A percentile compares a stretch with the other conserved stretches of the same genome.
phyloP scores from a whole-genome alignment of 805 yeast genomes.

The Candida vaughaniae region DNA sequence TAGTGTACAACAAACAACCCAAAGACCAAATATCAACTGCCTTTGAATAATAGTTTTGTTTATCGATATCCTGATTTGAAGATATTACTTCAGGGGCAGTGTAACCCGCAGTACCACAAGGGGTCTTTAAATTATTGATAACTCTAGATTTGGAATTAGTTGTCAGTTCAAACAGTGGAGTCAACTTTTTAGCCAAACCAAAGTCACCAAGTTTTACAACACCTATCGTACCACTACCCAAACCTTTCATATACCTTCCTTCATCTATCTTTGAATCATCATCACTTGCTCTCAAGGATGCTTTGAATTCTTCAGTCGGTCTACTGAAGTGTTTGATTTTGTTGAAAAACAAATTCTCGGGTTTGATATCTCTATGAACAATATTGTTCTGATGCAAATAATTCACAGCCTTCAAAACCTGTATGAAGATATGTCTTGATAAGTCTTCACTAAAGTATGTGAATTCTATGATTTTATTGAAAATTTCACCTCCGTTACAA shows the following conservation, averaged over 20 bases:
- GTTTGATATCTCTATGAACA: constrained; percentile 82
- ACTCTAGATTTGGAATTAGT: constrained; percentile 14
- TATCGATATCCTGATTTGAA: constrained; percentile 21
- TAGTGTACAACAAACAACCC: constrained; percentile 68
- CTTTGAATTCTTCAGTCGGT: constrained; percentile 26
- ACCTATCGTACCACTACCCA: constrained; percentile 68
- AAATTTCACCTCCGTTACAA: constrained; percentile 76
- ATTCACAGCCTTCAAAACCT: constrained; percentile 67
- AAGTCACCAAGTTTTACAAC: constrained; percentile 65
- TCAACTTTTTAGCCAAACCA: constrained; percentile 62
- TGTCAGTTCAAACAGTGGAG: constrained; percentile 9
- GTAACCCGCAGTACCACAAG: constrained; percentile 76
- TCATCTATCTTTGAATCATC: constrained; percentile 62
- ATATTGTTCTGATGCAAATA: constrained; percentile 66
- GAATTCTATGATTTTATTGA: constrained; percentile 73
- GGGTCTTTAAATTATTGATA: constrained; percentile 51
- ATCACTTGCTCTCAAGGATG: constrained; percentile 48
- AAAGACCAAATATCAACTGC: constrained; percentile 74
- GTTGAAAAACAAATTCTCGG: constrained; percentile 69
- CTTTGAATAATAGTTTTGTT: constrained; percentile 55
- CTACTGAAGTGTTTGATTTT: constrained; percentile 50
- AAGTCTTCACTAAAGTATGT: constrained; percentile 76
- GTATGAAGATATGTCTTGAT: constrained; percentile 69
- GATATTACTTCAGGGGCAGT: constrained; percentile 71
- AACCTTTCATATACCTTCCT: constrained; percentile 50